Evolutionary conservation across 441 rosid species (phyloP).

Genomic region (Kokia cookei): DNA sequence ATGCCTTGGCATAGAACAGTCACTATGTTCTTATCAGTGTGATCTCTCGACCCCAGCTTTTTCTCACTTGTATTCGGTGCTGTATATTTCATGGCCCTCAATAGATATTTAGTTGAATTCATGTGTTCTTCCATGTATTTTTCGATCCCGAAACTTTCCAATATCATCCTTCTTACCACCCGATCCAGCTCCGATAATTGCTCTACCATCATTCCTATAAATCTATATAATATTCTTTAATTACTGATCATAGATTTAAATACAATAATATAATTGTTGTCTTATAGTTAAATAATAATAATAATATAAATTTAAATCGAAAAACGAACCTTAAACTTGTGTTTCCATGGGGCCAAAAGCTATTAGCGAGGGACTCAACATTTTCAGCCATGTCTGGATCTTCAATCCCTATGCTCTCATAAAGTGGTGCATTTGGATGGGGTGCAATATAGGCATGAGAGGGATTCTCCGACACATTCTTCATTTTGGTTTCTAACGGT

Average conservation of each 20-base stretch:
- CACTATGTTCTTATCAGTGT: slow-evolving; percentile 54
- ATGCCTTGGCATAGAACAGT: slow-evolving; percentile 61
- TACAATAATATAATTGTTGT: too few species aligned
- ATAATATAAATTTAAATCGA: too few species aligned
- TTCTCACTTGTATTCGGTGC: slow-evolving; percentile 50
- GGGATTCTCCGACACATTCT: slow-evolving; percentile 39
- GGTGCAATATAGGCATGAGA: slow-evolving; percentile 55
- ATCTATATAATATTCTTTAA: neutral
- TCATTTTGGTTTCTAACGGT: slow-evolving; percentile 41
- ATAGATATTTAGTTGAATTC: slow-evolving; percentile 47
- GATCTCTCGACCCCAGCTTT: slow-evolving; percentile 43
- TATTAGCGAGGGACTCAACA: slow-evolving; percentile 27
- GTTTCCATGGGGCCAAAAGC: slow-evolving; percentile 57
- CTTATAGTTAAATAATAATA: too few species aligned
- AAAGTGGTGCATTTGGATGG: slow-evolving; percentile 42
- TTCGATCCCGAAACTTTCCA: slow-evolving; percentile 59
- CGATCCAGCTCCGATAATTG: slow-evolving; percentile 42
- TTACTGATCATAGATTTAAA: neutral
- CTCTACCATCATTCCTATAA: slow-evolving; percentile 27
- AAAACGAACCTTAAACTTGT: slow-evolving; percentile 38
- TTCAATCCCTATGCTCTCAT: slow-evolving; percentile 61
- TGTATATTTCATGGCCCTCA: slow-evolving; percentile 56
- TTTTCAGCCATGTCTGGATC: slow-evolving; percentile 25
- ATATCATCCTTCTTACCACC: slow-evolving; percentile 51
- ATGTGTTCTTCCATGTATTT: slow-evolving; percentile 61